phyloP scores from a whole-genome alignment of 2,329 filamentous ascomycete species.

The Fusarium chlamydosporum region DNA sequence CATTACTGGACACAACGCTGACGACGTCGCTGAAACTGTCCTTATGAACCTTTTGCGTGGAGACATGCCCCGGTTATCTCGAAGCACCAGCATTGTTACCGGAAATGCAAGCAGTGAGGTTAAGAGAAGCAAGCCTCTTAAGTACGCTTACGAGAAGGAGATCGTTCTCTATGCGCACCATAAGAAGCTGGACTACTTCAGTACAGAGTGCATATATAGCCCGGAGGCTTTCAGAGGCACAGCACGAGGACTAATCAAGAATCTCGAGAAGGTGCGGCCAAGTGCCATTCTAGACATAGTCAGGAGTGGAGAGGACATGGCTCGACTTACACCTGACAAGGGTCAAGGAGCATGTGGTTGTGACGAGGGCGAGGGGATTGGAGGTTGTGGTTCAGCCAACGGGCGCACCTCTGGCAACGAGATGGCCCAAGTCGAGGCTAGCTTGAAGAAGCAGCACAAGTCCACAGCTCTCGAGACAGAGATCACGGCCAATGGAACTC shows the following conservation, averaged over 20 bases:
- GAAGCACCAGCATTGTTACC: conserved; percentile 92
- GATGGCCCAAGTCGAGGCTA: conserved; percentile 84
- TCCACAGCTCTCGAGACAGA: conserved; percentile 53
- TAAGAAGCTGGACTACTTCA: conserved; percentile 97
- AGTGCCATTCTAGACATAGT: conserved; percentile 97
- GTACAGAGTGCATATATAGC: conserved; percentile 97
- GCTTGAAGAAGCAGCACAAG: conserved; percentile 40
- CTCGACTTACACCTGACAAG: conserved; percentile 71
- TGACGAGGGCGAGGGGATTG: conserved; percentile 60
- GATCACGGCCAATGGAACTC: conserved; percentile 48
- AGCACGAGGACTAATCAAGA: conserved; percentile 92
- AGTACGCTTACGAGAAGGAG: conserved; percentile 99
- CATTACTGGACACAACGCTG: conserved; percentile 96
- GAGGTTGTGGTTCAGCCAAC: conserved; percentile 78
- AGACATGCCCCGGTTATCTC: conserved; percentile 86
- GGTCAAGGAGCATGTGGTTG: conserved; percentile 55
- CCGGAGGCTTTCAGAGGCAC: conserved; percentile 96
- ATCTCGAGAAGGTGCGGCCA: conserved; percentile 90
- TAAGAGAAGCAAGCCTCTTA: conserved; percentile 94
- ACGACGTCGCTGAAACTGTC: conserved; percentile 96
- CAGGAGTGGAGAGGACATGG: conserved; percentile 96
- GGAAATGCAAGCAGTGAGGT: conserved; percentile 84
- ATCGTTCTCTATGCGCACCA: conserved; percentile 98
- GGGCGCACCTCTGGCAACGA: conserved; percentile 78
- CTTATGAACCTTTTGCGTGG: conserved; percentile 96